phyloP scores from a whole-genome alignment of 805 yeast species.

The Cyberlindnera sargentensis region DNA sequence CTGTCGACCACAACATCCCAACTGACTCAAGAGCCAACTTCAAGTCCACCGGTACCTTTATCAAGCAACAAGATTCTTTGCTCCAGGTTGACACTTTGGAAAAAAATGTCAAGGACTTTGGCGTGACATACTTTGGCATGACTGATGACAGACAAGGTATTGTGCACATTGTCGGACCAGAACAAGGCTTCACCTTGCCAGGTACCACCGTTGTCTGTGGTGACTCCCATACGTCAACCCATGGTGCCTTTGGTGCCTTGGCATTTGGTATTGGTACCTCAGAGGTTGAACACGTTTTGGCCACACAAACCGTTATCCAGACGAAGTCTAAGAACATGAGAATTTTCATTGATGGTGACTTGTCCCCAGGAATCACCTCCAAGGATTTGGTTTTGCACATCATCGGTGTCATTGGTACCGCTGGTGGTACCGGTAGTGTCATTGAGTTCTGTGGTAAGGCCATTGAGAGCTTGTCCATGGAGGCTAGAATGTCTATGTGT shows the following conservation, averaged over 20 bases:
- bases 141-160: constrained; percentile 93
- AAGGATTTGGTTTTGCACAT: constrained; percentile 93
- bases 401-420: constrained; percentile 95
- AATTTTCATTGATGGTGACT: constrained; percentile 75
- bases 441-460: constrained; percentile 97
- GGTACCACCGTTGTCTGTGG: constrained; percentile 99
- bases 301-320: constrained; percentile 94
- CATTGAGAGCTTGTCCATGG: constrained; percentile 84
- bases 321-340: constrained; percentile 95
- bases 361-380: constrained; percentile 86
- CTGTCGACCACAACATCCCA: constrained; percentile 97
- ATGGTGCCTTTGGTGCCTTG: constrained; percentile 95
- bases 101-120: constrained; percentile 85
- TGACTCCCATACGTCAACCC: constrained; percentile 97
- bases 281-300: constrained; percentile 97
- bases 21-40: constrained; percentile 79
- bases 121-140: constrained; percentile 91
- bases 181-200: constrained; percentile 96
- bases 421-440: constrained; percentile 98
- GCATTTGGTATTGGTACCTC: constrained; percentile 99
- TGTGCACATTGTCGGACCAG: constrained; percentile 98
- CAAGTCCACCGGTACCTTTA: constrained; percentile 69
- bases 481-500: constrained; percentile 98
- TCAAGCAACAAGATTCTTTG: constrained; percentile 85
- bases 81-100: constrained; percentile 90